Base-by-base conservation (phyloP, 2,329 filamentous ascomycete species). In the Chaetomiaceae sp. region DNA sequence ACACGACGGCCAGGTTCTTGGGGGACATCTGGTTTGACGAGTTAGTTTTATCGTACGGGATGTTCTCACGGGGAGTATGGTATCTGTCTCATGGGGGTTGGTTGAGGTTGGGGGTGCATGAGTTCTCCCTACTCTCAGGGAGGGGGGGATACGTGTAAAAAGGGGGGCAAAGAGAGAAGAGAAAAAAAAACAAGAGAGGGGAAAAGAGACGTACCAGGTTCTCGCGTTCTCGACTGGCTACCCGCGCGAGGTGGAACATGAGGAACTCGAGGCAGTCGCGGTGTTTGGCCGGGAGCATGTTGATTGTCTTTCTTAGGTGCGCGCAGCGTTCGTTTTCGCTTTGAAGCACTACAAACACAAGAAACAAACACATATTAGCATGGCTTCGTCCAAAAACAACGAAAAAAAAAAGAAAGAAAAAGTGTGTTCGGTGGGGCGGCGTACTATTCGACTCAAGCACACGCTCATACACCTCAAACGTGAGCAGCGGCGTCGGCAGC, bases 21-120 rank as follows among this genome's bases (percentile, higher is more conserved):
- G 92, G 88, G 20, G 89, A 96, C 93, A 99, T 99, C 83, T 88
- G 54, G 2, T n/a, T n/a, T n/a, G n/a, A n/a, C n/a, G n/a, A n/a
- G n/a, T n/a, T n/a, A n/a, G n/a, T n/a, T n/a, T n/a, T n/a, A n/a
- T n/a, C n/a, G n/a, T n/a, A n/a, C n/a, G n/a, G n/a, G n/a, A n/a
- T n/a, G n/a, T n/a, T n/a, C n/a, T n/a, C n/a, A n/a, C n/a, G n/a
- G n/a, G n/a, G n/a, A n/a, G n/a, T n/a, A n/a, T n/a, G n/a, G n/a
- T n/a, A n/a, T n/a, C n/a, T n/a, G n/a, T n/a, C n/a, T n/a, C n/a
- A n/a, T n/a, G n/a, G n/a, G n/a, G n/a, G n/a, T n/a, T n/a, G n/a
- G n/a, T n/a, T n/a, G n/a, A n/a, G n/a, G n/a, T n/a, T n/a, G n/a
- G n/a, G n/a, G n/a, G n/a, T n/a, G n/a, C n/a, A n/a, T n/a, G n/a